A percentile compares a stretch with the other conserved stretches of the same genome.
phyloP scores from a whole-genome alignment of 371 early-diverging fungal genomes.

The Batkoa obscura region DNA sequence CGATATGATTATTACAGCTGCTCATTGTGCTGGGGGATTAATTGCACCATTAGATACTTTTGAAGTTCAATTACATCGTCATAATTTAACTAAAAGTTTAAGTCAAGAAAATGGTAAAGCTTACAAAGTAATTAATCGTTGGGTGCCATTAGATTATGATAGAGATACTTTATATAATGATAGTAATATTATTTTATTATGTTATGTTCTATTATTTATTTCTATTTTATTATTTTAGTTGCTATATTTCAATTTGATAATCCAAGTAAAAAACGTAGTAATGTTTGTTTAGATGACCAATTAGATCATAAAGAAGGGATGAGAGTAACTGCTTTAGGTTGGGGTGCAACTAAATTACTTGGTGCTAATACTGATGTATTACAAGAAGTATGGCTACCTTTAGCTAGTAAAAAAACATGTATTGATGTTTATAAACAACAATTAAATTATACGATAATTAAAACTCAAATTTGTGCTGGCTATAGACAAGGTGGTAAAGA shows the following conservation, averaged over 20 bases:
- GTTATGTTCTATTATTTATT: not conserved
- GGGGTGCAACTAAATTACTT: constrained; percentile 15
- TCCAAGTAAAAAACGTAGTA: not conserved
- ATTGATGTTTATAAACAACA: constrained; percentile 12
- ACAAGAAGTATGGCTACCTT: constrained; percentile 12
- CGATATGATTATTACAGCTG: constrained; percentile 4
- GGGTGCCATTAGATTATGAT: not conserved
- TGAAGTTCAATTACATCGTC: constrained; percentile 6
- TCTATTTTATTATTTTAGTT: not conserved
- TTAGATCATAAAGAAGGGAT: constrained; percentile 8
- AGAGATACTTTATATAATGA: not conserved
- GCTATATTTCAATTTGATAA: constrained; percentile 1
- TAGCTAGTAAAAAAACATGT: constrained; percentile 9
- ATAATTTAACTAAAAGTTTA: not conserved
- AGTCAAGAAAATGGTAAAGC: not conserved
- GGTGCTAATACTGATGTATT: constrained; percentile 8
- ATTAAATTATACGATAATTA: constrained; percentile 12
- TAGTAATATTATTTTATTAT: not conserved
- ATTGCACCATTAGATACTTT: not conserved
- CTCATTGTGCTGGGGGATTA: constrained; percentile 5
- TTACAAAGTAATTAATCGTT: constrained; percentile 1
- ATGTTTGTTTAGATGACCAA: not conserved
- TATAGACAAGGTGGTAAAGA: constrained; percentile 14
- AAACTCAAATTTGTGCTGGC: constrained; percentile 16
- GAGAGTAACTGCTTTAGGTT: constrained; percentile 18